Evolutionary conservation across 139 green algal genomes (phyloP).

Genomic region (Coelastrella sp.): DNA sequence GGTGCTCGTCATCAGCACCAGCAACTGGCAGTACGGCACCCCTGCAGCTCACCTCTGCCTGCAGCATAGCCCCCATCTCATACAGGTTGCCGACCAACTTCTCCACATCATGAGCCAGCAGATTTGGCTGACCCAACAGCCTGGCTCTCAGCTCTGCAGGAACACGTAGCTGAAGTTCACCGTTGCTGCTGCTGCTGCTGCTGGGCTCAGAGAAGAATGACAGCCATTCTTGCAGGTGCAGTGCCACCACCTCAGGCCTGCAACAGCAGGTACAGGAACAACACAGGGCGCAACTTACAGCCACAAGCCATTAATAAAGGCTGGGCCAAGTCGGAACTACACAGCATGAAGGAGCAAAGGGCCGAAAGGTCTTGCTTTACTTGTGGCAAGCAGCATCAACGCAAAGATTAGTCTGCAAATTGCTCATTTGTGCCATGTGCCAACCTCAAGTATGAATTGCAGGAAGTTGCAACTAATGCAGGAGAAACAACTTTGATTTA

Average conservation of each 20-base stretch:
- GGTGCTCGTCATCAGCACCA: neutral
- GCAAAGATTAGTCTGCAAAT: too few species aligned
- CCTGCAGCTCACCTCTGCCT: constrained; percentile 1
- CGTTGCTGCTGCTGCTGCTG: neutral
- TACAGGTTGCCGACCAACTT: constrained; percentile 25
- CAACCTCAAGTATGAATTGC: too few species aligned
- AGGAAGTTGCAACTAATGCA: too few species aligned
- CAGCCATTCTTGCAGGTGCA: neutral
- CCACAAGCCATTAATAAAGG: neutral
- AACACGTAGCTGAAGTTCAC: neutral
- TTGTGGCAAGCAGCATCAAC: too few species aligned
- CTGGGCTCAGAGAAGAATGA: neutral
- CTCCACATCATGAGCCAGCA: constrained; percentile 25
- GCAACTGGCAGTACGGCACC: neutral
- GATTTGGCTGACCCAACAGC: neutral
- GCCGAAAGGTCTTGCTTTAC: too few species aligned
- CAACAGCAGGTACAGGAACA: neutral
- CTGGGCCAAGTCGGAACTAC: neutral
- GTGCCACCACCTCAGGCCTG: constrained; percentile 8
- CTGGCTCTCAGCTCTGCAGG: neutral
- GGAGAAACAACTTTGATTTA: neutral
- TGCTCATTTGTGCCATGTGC: too few species aligned
- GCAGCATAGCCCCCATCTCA: neutral
- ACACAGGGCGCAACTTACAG: neutral
- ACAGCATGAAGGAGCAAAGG: too few species aligned